Evolutionary conservation across 106 monocot genomes (phyloP).

Genomic region (Phalaenopsis equestris): DNA sequence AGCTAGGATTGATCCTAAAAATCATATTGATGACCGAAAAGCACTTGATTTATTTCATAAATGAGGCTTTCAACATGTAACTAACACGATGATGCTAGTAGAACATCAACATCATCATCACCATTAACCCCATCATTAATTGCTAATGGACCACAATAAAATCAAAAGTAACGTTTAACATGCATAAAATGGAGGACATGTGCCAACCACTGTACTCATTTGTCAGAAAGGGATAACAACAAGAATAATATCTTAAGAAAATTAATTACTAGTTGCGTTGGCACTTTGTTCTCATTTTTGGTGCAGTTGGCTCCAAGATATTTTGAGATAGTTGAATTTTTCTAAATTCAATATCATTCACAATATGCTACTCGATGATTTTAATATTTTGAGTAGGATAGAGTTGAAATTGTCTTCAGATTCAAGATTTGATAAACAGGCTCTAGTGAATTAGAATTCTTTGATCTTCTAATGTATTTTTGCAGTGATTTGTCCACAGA

Average conservation of each 20-base stretch:
- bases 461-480: neutral
- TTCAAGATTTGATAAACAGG: neutral
- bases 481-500: too few species aligned
- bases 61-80: too few species aligned
- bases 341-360: neutral
- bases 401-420: neutral
- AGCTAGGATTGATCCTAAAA: too few species aligned
- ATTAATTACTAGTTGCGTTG: neutral
- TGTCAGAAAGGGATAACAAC: neutral
- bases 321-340: neutral
- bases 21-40: too few species aligned
- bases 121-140: too few species aligned
- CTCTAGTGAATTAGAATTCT: neutral
- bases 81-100: too few species aligned
- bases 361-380: neutral
- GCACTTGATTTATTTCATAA: too few species aligned
- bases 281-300: neutral
- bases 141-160: too few species aligned
- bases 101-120: too few species aligned
- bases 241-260: neutral
- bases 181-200: too few species aligned
- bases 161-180: too few species aligned
- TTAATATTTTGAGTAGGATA: neutral
- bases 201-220: too few species aligned
- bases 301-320: neutral